Base-by-base conservation (phyloP, 805 yeast species). In the Jamesozyma piceae region DNA sequence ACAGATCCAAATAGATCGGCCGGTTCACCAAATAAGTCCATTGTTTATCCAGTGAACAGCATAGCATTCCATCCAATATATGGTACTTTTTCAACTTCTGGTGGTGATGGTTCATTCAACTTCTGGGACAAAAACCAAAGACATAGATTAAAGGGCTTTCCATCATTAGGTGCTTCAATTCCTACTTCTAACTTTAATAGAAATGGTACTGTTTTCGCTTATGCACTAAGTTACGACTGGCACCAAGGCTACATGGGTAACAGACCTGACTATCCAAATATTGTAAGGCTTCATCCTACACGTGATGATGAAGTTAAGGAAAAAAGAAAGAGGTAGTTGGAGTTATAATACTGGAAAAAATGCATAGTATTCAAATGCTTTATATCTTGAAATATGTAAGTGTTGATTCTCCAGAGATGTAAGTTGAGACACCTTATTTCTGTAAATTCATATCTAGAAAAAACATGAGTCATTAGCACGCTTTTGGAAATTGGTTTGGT, bases 111-210 rank as follows among this genome's bases (percentile, higher is more conserved):
- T 19, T 73, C 89, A 13, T 82, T 89, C 68, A 80, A 88, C 54
- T 82, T 86, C 68, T 92, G 98, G 98, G 97, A 92, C 63, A 87
- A 86, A 63, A 95, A 87, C 54, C 82, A 92, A 42, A 78, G 82
- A 59, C 94, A 84, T 59, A 74, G 97, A 53, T 74, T 92, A 51
- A 84, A 82, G 64, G 84, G 82, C 28, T 83, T 77, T 68, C 87
- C 95, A 4, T 65, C 75, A 9, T 69, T 81, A 14, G 74, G 73
- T 40, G 74, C 77, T 30, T 71, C 95, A 0, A 80, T 92, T 42
- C 73, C 95, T 0, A 78, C 82, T 31, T 74, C 88, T 1, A 78
- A 79, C 4, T 92, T 90, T 69, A 92, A 87, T 66, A 72, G 85
- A 49, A 78, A 71, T 38, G 98, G 98, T 41, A 63, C 78, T 27